Percentiles rank a stretch among this genome's conserved stretches.
phyloP scores from a whole-genome alignment of 495 filamentous ascomycete species.

The Bombardia bombarda region DNA sequence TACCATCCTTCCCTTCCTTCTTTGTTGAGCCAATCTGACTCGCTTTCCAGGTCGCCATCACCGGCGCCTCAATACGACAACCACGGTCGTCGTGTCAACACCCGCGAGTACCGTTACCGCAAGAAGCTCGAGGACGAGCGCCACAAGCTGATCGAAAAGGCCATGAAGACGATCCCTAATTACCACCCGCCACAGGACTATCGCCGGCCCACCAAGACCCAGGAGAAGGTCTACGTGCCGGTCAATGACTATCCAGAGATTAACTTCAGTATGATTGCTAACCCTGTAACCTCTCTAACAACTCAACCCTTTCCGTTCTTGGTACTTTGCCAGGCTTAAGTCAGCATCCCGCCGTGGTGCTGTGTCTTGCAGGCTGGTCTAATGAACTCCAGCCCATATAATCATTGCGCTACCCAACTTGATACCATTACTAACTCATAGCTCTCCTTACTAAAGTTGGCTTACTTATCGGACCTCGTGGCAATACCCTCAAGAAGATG shows the following conservation, averaged over 20 bases:
- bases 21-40: constrained; percentile 3
- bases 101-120: constrained; percentile 92
- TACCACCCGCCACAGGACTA: constrained; percentile 97
- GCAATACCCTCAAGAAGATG: constrained; percentile 99
- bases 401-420: constrained; percentile 31
- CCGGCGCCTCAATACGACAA: constrained; percentile 97
- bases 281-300: constrained; percentile 82
- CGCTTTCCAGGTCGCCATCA: constrained; percentile 69
- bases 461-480: constrained; percentile 98
- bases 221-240: constrained; percentile 99
- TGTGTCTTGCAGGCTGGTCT: constrained; percentile 20
- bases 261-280: constrained; percentile 99
- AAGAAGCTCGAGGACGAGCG: constrained; percentile 97
- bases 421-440: constrained; percentile 77
- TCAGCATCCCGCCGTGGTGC: constrained; percentile 18
- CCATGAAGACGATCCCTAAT: constrained; percentile 97
- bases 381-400: constrained; percentile 33
- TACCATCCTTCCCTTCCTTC: constrained; percentile 14
- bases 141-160: constrained; percentile 95
- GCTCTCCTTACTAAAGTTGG: constrained; percentile 90
- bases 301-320: constrained; percentile 34
- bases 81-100: constrained; percentile 96
- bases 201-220: constrained; percentile 95
- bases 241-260: constrained; percentile 99
- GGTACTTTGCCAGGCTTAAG: constrained; percentile 28